Conservation (phyloP, 192 early-diverging fungal species). For the Physocladia obscura region DNA sequence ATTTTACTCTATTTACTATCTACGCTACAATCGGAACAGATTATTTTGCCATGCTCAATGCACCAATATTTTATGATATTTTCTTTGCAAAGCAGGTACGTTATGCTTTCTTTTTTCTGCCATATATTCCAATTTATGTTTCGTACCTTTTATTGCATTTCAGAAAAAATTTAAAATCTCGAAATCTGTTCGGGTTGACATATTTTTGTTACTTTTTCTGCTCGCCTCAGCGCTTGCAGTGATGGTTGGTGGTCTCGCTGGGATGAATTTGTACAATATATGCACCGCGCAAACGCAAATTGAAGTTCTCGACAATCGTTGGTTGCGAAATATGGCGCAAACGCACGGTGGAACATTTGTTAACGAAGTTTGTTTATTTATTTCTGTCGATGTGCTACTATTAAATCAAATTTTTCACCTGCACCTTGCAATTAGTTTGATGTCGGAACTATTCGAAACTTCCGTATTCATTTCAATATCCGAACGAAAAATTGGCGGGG, state of each 20-base stretch:
- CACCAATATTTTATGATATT: slow-evolving; percentile 10
- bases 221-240: slow-evolving; percentile 31
- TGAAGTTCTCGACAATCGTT: slow-evolving; percentile 42
- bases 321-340: slow-evolving; percentile 12
- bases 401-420: neutral
- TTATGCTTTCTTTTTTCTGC: neutral
- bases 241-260: slow-evolving; percentile 36
- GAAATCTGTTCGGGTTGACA: neutral
- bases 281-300: slow-evolving; percentile 51
- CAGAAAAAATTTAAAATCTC: slow-evolving; percentile 1
- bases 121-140: too few species aligned
- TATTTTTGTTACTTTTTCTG: slow-evolving; percentile 36
- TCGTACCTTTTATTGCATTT: too few species aligned
- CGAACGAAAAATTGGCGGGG: slow-evolving; percentile 1
- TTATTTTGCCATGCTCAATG: slow-evolving; percentile 18
- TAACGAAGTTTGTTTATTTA: neutral
- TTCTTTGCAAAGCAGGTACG: slow-evolving; percentile 1
- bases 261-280: slow-evolving; percentile 48
- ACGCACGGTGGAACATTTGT: slow-evolving; percentile 32
- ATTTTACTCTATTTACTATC: slow-evolving; percentile 53
- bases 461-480: slow-evolving; percentile 50
- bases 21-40: slow-evolving; percentile 35
- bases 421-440: slow-evolving; percentile 33
- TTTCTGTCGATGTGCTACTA: slow-evolving; percentile 10
- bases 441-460: slow-evolving; percentile 46